Evolutionary conservation across 345 rosid genomes (phyloP).

Genomic region (Microcos paniculata): DNA sequence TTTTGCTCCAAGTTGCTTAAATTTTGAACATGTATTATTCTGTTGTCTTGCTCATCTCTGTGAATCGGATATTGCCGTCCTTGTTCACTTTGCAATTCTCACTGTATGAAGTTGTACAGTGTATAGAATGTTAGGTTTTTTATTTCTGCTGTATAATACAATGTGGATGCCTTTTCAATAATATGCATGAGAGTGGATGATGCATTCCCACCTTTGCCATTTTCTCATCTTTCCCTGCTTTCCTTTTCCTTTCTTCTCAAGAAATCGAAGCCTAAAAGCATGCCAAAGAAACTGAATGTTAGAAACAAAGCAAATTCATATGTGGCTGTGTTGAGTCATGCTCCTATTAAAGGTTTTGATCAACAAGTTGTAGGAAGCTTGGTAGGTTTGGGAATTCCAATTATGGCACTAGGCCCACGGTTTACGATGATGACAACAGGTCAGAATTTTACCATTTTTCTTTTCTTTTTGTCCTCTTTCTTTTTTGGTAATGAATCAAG

Average conservation of each 20-base stretch:
- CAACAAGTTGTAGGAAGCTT: too few relatives aligned
- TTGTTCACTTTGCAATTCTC: not conserved
- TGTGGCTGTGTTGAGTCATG: not conserved
- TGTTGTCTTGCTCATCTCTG: constrained; percentile 5
- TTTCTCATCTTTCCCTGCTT: not conserved
- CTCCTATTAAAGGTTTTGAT: too few relatives aligned
- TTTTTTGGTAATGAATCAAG: too few relatives aligned
- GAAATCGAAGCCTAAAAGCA: not conserved
- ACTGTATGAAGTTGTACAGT: not conserved
- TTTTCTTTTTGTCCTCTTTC: too few relatives aligned
- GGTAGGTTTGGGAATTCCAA: too few relatives aligned
- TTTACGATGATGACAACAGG: too few relatives aligned
- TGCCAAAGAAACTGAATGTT: not conserved
- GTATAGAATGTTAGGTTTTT: not conserved
- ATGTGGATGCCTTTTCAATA: not conserved
- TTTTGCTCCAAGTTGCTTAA: constrained; percentile 12
- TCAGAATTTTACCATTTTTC: too few relatives aligned
- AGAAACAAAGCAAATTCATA: not conserved
- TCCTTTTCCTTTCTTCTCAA: too few relatives aligned
- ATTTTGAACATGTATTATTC: constrained; percentile 12
- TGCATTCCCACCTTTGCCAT: not conserved
- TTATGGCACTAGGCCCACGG: too few relatives aligned
- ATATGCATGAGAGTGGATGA: not conserved
- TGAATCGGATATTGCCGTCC: not conserved
- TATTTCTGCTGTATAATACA: not conserved